Evolutionary conservation across 116 monocot species (phyloP), one percentile per base, ranked within the genome.

Genomic region (Zostera marina): DNA sequence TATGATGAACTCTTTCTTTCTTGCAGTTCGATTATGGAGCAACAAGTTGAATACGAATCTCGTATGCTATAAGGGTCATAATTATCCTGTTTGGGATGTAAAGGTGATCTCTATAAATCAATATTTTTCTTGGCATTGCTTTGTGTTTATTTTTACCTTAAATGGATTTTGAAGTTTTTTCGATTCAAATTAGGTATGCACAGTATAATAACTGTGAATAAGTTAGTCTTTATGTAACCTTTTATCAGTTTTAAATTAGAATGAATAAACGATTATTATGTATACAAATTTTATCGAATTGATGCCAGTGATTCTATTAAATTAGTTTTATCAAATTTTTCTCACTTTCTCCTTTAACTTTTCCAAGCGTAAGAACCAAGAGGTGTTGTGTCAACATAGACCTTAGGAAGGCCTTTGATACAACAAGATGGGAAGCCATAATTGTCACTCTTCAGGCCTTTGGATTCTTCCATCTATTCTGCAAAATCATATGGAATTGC

Each of bases 1-100:
- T 26, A 54, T 38, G 38, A 58, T 21, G 19, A 9, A 22, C 45
- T 48, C 66, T 64, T n/a, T 60, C 9, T 42, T 75, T 65, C 3
- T 42, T 71, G 41, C 76, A 98, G 98, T 98, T 70, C 70, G 90
- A 68, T 58, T 98, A 48, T 98, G 96, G 96, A 89, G 89, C 66
- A 98, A 77, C 26, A 98, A 78, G 60, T 64, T 89, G 64, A 98
- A 98, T 53, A 72, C 86, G 54, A 98, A 98, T 79, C 78, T 98
- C 46, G 96, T 89, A 44, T 83, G 90, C 67, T 98, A 85, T 74
- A 89, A 98, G 69, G 90, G 96, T 15, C 90, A 89, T 52, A 98
- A 98, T 66, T 98, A 85, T 54, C 96, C 96, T 24, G 90, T 90
- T 8, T 98, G 98, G 98, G 98, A 98, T 81, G 86, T 82, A 60